Evolutionary conservation across 1,284 basidiomycete species (phyloP).

Genomic region (Mycosarcoma maydis): DNA sequence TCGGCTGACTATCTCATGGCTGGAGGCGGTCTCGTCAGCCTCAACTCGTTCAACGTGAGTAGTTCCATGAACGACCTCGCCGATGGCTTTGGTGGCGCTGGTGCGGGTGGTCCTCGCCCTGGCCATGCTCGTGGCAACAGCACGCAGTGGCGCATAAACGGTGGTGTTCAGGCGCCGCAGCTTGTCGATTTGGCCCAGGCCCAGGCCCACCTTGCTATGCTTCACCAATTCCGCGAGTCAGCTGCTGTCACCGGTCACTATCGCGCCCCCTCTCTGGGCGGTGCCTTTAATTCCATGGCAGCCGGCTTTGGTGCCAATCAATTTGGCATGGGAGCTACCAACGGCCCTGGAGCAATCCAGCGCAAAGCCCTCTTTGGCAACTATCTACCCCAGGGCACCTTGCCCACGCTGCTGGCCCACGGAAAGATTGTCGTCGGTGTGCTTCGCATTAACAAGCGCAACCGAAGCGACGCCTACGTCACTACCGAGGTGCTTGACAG

Average conservation of each 20-base stretch:
- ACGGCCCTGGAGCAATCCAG: constrained; percentile 74
- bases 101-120: constrained; percentile 38
- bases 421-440: constrained; percentile 98
- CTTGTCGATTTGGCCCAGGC: constrained; percentile 67
- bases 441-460: constrained; percentile 97
- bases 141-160: constrained; percentile 53
- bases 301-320: constrained; percentile 40
- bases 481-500: constrained; percentile 98
- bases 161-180: constrained; percentile 34
- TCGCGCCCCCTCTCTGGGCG: constrained; percentile 96
- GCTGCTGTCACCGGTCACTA: constrained; percentile 85
- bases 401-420: constrained; percentile 95
- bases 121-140: constrained; percentile 44
- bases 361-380: constrained; percentile 99
- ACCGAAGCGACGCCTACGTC: constrained; percentile 97
- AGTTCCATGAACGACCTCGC: constrained; percentile 53
- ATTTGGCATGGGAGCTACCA: constrained; percentile 70
- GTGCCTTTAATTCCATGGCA: constrained; percentile 89
- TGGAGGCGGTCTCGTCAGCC: constrained; percentile 61
- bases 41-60: constrained; percentile 49
- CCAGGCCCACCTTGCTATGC: constrained; percentile 91
- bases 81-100: constrained; percentile 59
- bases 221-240: constrained; percentile 86
- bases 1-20: constrained; percentile 65
- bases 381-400: constrained; percentile 95